Percentiles rank a stretch among this genome's conserved stretches.
Conservation (phyloP, 2,329 filamentous ascomycete genomes). For the Mycosphaerella arachidis region DNA sequence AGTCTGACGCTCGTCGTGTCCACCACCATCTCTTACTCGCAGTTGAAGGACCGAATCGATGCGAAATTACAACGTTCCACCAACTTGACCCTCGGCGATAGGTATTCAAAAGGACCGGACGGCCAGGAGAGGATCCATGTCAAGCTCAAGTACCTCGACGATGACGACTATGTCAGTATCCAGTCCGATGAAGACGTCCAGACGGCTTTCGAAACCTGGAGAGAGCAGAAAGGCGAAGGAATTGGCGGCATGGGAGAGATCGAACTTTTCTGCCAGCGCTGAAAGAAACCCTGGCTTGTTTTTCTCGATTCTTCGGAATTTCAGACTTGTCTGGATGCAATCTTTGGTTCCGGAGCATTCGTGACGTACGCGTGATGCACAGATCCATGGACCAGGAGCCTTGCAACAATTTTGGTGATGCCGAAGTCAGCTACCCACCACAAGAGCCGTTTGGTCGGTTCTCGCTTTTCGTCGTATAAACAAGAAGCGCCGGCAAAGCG, state of each 20-base stretch:
- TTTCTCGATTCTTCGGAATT: not conserved
- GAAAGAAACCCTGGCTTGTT: conserved; percentile 6
- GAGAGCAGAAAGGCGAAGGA: conserved; percentile 64
- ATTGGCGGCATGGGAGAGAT: conserved; percentile 76
- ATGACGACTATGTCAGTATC: conserved; percentile 89
- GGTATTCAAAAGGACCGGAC: conserved; percentile 34
- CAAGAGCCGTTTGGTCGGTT: not conserved
- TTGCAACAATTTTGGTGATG: not conserved
- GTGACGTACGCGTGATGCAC: not conserved
- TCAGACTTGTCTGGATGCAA: not conserved
- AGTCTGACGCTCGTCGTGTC: conserved; percentile 95
- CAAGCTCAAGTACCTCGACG: conserved; percentile 85
- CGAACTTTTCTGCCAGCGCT: conserved; percentile 71
- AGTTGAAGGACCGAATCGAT: conserved; percentile 90
- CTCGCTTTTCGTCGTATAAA: not conserved
- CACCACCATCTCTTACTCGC: conserved; percentile 91
- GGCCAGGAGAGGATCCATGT: conserved; percentile 48
- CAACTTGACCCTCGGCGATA: conserved; percentile 73
- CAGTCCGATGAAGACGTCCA: conserved; percentile 95
- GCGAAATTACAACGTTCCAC: conserved; percentile 88
- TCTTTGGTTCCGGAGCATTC: not conserved
- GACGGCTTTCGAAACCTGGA: conserved; percentile 92
- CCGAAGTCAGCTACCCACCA: not conserved
- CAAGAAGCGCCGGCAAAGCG: not conserved
- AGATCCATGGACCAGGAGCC: not conserved